Evolutionary conservation across 192 early-diverging fungal genomes (phyloP), one percentile per base, ranked within the genome.

Genomic region (Coemansia sp.): DNA sequence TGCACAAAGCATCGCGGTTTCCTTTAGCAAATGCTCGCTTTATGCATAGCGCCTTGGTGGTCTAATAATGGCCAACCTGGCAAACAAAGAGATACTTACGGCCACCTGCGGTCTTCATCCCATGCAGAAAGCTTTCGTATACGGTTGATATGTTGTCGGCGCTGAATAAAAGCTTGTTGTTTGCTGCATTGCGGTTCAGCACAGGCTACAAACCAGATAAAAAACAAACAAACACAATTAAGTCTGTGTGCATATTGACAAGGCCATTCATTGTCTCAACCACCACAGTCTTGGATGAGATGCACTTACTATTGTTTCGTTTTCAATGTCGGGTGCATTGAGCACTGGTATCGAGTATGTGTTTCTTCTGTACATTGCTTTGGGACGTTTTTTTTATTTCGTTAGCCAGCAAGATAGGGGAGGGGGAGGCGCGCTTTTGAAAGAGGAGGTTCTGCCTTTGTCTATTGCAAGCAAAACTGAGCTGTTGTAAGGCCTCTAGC

Each of bases 121-220:
- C 93, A 23, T 86, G 79, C 40, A 92, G 61, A 71, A 92, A 91
- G 71, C 85, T 88, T 39, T 96, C 93, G 78, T 91, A 89, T 7
- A 93, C 77, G 8, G 90, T 89, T 20, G 66, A 74, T 58, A 89
- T 79, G 15, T 63, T 75, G 33, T 75, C 82, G 3, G 84, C 86
- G 63, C 84, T 79, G 49, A 84, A 86, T 25, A 88, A 59, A n/a
- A 91, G 79, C 49, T 70, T 66, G 39, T 57, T 64, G 39, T 82
- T 66, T 20, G 64, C 62, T 10, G 77, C 71, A 37, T 79, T 74
- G 21, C 77, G 67, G 57, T 79, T 79, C 40, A 79, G 61, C 58
- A 79, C 77, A 16, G 77, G 77, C 77, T 79, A 79, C 42, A 58
- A 8, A 42, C 21, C 23, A 25, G 42, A 8, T 18, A 52, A 43